Percentiles rank a stretch among this genome's conserved stretches.
Evolutionary conservation across 225 moss, liverwort and hornwort genomes (phyloP).

Genomic region (Marchantia polymorpha): DNA sequence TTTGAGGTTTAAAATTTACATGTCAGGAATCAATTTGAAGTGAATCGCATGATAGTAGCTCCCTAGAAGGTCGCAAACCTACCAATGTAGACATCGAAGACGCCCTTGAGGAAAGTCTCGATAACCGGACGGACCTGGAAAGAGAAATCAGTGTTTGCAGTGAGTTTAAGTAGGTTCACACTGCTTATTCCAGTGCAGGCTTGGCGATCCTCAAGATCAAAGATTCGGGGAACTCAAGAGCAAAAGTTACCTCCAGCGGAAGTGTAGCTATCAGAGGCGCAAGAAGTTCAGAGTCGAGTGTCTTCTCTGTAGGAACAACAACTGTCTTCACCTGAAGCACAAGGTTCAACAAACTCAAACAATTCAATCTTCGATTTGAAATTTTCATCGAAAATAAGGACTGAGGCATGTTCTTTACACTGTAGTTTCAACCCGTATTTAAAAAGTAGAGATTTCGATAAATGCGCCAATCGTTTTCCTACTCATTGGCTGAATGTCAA

Average conservation of each 20-base stretch:
- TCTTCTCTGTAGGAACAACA: slow-evolving; percentile 69
- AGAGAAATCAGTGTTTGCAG: not conserved
- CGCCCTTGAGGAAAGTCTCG: slow-evolving; percentile 65
- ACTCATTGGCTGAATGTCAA: not conserved
- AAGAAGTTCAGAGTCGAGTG: slow-evolving; percentile 62
- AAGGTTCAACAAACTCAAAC: not conserved
- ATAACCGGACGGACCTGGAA: slow-evolving; percentile 66
- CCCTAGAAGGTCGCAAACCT: not conserved
- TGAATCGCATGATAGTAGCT: too few species aligned
- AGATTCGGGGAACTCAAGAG: not conserved
- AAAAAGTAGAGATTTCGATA: not conserved
- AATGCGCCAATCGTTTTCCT: not conserved
- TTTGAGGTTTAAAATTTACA: too few species aligned
- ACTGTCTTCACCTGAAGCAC: slow-evolving; percentile 72
- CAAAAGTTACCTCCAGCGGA: slow-evolving; percentile 63
- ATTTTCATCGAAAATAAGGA: not conserved
- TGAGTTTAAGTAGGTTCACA: too few species aligned
- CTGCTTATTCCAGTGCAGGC: too few species aligned
- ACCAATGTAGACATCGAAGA: slow-evolving; percentile 79
- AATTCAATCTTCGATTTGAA: not conserved
- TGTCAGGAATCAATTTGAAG: too few species aligned
- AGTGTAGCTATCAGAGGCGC: slow-evolving; percentile 90
- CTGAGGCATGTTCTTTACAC: too few species aligned
- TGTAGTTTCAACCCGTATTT: not conserved
- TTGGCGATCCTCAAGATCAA: too few species aligned